Percentiles rank a stretch among this genome's conserved stretches.
phyloP scores from a whole-genome alignment of 495 filamentous ascomycete species.

The Penicillium silybi region DNA sequence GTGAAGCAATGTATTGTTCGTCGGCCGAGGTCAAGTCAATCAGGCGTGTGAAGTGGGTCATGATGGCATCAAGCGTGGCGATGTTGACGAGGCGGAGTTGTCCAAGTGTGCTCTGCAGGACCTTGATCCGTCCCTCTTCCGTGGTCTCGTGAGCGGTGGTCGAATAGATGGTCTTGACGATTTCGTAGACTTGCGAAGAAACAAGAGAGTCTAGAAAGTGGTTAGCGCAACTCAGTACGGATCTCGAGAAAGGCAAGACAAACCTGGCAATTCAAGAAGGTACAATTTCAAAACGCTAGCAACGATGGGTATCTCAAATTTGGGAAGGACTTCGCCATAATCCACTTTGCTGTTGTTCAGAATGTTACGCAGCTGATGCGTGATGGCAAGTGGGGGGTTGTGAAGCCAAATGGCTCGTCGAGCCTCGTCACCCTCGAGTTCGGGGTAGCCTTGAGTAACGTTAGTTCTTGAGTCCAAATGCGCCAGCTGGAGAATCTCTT shows the following conservation, averaged over 20 bases:
- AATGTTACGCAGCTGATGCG: conserved; percentile 74
- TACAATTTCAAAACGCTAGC: conserved; percentile 94
- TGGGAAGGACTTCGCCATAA: conserved; percentile 68
- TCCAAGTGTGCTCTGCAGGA: conserved; percentile 92
- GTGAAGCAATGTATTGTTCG: conserved; percentile 72
- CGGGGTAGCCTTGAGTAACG: conserved; percentile 67
- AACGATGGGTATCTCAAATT: conserved; percentile 89
- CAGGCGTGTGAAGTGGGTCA: conserved; percentile 95
- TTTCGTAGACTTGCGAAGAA: conserved; percentile 97
- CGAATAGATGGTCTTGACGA: conserved; percentile 92
- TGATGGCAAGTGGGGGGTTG: conserved; percentile 81
- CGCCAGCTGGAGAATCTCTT: conserved; percentile 20
- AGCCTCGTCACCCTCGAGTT: conserved; percentile 95
- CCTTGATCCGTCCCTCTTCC: conserved; percentile 75
- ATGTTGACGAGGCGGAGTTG: conserved; percentile 96
- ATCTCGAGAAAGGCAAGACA: conserved; percentile 18
- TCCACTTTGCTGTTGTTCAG: conserved; percentile 89
- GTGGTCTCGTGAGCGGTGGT: conserved; percentile 67
- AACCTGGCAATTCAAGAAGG: conserved; percentile 91
- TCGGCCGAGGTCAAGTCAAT: conserved; percentile 96
- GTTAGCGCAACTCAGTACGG: conserved; percentile 8
- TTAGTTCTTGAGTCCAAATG: conserved; percentile 9
- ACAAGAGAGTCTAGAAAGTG: conserved; percentile 78
- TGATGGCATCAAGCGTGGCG: conserved; percentile 94
- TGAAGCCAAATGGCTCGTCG: conserved; percentile 89